Evolutionary conservation across 495 filamentous ascomycete genomes (phyloP), one percentile per base, ranked within the genome.

Genomic region (Aspergillus panamensis): DNA sequence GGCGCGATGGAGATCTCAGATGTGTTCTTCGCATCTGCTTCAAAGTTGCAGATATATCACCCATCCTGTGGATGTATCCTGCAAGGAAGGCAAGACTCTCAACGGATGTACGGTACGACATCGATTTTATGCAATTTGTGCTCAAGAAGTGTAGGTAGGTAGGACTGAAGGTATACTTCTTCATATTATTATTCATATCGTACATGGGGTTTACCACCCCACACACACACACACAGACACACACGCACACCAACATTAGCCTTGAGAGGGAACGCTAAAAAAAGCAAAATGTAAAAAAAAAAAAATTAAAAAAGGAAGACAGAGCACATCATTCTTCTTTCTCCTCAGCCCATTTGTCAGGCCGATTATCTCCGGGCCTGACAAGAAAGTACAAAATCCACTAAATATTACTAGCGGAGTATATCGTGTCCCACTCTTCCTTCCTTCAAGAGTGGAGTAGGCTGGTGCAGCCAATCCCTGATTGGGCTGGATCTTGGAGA

Each of bases 261-360:
- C 42, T 40, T 9, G 37, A 40, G 13, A 40, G 9, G 43, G 43
- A 47, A 47, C 14, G 16, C n/a, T 20, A 32, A 51, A 10, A 35
- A 30, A 16, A 32, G 12, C 1, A 12, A 29, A 45, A 52, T 20
- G 2, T 1, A 54, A 33, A 45, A 33, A 25, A 45, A 17, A 55
- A 47, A 17, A 21, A 52, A 12, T 31, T 1, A 54, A 33, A 45
- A 33, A 25, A 45, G 14, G 47, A 47, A 17, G 13, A 52, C 0
- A 49, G 10, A 31, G 42, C 42, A 45, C 25, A 54, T 54, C 39
- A 54, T 45, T 45, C 21, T 48, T 52, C 39, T 48, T 52, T 48
- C 19, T 39, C 48, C 52, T 48, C 47, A 52, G 49, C 9, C 25
- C 40, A 52, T 52, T 58, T 52, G 37, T 52, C 39, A 31, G 21